Conservation (phyloP, 2,329 filamentous ascomycete genomes). For the Fusarium fracticaudum region DNA sequence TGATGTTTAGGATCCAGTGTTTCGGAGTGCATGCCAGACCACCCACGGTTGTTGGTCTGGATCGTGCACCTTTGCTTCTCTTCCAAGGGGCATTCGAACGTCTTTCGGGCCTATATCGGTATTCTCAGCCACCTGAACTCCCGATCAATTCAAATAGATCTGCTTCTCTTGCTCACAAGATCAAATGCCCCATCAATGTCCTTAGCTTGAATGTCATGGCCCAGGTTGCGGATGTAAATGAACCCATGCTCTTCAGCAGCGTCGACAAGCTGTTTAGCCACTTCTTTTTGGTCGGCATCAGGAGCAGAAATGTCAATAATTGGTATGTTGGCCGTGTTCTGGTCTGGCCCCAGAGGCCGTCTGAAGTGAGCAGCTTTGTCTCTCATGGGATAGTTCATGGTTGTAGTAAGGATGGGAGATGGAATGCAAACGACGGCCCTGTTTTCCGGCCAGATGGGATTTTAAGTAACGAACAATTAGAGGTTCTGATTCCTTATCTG, state of each 20-base stretch:
- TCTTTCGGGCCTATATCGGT: slow-evolving; percentile 65
- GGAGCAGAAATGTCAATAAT: slow-evolving; percentile 76
- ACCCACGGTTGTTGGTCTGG: slow-evolving; percentile 83
- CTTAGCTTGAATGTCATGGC: slow-evolving; percentile 71
- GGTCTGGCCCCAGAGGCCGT: slow-evolving; percentile 24
- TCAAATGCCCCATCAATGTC: slow-evolving; percentile 78
- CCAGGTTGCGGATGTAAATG: slow-evolving; percentile 84
- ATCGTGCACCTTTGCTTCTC: slow-evolving; percentile 83
- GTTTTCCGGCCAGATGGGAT: not conserved
- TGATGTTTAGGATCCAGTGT: slow-evolving; percentile 87
- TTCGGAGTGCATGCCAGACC: slow-evolving; percentile 88
- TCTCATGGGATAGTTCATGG: slow-evolving; percentile 3
- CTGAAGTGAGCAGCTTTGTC: slow-evolving; percentile 2
- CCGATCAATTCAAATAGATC: not conserved
- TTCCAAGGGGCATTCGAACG: slow-evolving; percentile 75
- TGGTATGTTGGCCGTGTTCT: slow-evolving; percentile 67
- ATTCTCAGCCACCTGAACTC: not conserved
- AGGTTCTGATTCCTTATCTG: not conserved
- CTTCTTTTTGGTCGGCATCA: slow-evolving; percentile 58
- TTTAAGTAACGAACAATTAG: not conserved
- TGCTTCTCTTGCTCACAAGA: slow-evolving; percentile 62
- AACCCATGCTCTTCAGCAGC: slow-evolving; percentile 88
- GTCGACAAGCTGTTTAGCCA: slow-evolving; percentile 76
- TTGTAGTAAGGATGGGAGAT: not conserved
- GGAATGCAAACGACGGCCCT: not conserved